Base-by-base conservation (phyloP, 257 asterid species). In the Euphrasia confusa region DNA sequence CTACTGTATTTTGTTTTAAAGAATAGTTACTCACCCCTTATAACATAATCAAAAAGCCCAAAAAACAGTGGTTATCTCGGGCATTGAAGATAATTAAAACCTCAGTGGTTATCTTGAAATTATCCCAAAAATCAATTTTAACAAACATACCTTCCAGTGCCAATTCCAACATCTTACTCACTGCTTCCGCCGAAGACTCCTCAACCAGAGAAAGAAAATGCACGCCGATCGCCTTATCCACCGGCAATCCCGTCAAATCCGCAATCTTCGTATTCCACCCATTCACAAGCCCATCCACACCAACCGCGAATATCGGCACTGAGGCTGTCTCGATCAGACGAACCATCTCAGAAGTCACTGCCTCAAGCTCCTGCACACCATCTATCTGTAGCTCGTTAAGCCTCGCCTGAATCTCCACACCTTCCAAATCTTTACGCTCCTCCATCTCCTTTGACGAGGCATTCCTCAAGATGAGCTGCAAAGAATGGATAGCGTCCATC, bases 251-350 rank as follows among this genome's bases (percentile, higher is more conserved):
- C 17, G 98, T 88, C 59, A 91, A 67, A 65, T 88, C 88, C 10
- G 95, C 82, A 49, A 91, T 81, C 67, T 88, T 91, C 24, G 87
- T 76, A 74, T 91, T 91, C 98, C 98, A 91, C 2, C 98, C 98
- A 50, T 88, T 91, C 60, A 91, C 94, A 62, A 71, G 61, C 48
- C 98, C 98, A 66, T 84, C 90, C 2, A 78, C 83, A 71, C 81
- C 95, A 63, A 92, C 97, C 0, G 97, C 97, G 71, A 91, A 79
- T 58, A 88, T 88, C 11, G 96, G 97, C 30, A 88, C 98, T 0
- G 95, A 68, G 63, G 98, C 98, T 0, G 98, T 91, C 75, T 91
- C 98, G 27, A 91, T 91, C 68, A 91, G 67, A 17, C 97, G 82
- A 39, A 88, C 98, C 95, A 88, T 88, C 78, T 91, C 96, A 35